Percentiles rank a stretch among this genome's conserved stretches.
phyloP scores from a whole-genome alignment of 2,329 filamentous ascomycete genomes.

The Chalara sp. region DNA sequence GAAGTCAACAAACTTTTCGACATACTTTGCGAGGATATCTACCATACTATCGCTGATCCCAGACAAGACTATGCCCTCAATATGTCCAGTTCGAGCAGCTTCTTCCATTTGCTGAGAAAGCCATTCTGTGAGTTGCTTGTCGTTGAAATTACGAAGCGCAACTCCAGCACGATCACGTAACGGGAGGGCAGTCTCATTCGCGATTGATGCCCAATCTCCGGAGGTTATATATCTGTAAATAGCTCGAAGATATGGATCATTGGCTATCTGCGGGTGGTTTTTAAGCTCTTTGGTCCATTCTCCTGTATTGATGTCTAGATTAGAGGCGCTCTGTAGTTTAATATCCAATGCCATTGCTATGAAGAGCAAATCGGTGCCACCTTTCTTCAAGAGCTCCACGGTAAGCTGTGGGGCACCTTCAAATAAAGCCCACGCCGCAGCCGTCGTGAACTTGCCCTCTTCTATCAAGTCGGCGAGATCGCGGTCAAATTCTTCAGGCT shows the following conservation, averaged over 20 bases:
- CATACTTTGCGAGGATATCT: conserved; percentile 69
- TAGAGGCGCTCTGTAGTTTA: conserved; percentile 43
- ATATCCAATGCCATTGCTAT: conserved; percentile 61
- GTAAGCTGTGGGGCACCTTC: conserved; percentile 63
- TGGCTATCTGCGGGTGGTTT: conserved; percentile 38
- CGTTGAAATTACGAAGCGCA: conserved; percentile 60
- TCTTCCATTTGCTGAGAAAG: conserved; percentile 57
- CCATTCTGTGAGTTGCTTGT: conserved; percentile 58
- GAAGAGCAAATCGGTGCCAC: conserved; percentile 63
- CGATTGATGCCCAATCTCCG: conserved; percentile 68
- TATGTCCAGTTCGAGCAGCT: conserved; percentile 59
- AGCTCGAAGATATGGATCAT: conserved; percentile 73
- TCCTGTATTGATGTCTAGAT: conserved; percentile 22
- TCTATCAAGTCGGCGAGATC: conserved; percentile 39
- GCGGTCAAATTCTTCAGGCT: conserved; percentile 38
- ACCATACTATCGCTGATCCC: conserved; percentile 68
- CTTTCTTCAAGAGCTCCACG: conserved; percentile 61
- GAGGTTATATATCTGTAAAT: conserved; percentile 73
- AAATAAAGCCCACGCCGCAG: conserved; percentile 70
- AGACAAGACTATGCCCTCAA: conserved; percentile 72
- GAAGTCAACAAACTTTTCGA: conserved; percentile 68
- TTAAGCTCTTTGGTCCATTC: conserved; percentile 24
- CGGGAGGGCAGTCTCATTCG: conserved; percentile 65
- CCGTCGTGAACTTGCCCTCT: conserved; percentile 59
- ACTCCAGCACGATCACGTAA: conserved; percentile 69